A percentile compares a stretch with the other conserved stretches of the same genome.
These are phyloP conservation scores for Aspergillus campestris DNA, from an alignment of 495 filamentous ascomycete species.

Conservation along the genomic window DNA sequence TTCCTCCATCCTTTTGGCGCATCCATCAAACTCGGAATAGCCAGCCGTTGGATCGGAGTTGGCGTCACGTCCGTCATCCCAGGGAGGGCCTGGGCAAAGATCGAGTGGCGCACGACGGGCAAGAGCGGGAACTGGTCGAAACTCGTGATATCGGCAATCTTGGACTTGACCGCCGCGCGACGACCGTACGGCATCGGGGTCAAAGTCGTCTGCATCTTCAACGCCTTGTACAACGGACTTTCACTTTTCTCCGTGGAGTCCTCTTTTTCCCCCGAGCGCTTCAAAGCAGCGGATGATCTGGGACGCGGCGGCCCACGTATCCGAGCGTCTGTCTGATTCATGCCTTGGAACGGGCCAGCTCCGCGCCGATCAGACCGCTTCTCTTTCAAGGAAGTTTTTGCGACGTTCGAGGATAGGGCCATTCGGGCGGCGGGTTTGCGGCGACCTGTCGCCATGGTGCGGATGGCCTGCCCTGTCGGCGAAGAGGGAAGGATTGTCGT, in stretches of 20 bases:
- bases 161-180: constrained; percentile 58
- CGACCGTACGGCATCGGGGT: constrained; percentile 64
- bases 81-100: constrained; percentile 59
- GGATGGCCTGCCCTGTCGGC: constrained; percentile 26
- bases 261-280: constrained; percentile 24
- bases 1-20: constrained; percentile 19
- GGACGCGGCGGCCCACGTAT: constrained; percentile 34
- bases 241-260: constrained; percentile 30
- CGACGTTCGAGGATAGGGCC: constrained; percentile 68
- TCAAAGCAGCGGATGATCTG: constrained; percentile 33
- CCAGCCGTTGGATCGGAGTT: constrained; percentile 80
- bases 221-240: constrained; percentile 60
- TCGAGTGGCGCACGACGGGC: constrained; percentile 62
- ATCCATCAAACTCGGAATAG: constrained; percentile 71
- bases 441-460: constrained; percentile 32
- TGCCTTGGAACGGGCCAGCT: constrained; percentile 62
- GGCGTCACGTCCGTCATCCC: constrained; percentile 64
- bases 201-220: constrained; percentile 89
- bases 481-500: constrained; percentile 9
- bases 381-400: constrained; percentile 39
- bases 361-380: constrained; percentile 24
- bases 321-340: constrained; percentile 69
- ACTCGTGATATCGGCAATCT: constrained; percentile 57
- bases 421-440: constrained; percentile 57
- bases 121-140: constrained; percentile 76